These are phyloP conservation scores for Podila minutissima DNA, from an alignment of 192 early-diverging fungal species.

Conservation along the genomic window DNA sequence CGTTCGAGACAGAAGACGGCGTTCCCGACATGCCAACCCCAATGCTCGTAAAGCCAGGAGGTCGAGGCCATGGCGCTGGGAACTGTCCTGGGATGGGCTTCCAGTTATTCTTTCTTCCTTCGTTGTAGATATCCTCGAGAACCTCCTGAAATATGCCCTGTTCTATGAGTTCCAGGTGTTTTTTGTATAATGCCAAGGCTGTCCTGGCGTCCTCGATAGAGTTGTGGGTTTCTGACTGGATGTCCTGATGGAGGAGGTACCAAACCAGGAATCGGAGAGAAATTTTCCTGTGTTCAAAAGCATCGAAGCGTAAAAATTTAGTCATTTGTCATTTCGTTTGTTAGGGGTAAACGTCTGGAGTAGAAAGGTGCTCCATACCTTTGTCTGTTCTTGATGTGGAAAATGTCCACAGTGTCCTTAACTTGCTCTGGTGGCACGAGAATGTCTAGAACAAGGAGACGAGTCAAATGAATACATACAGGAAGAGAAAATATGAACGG, in stretches of 20 bases:
- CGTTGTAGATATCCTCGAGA: constrained; percentile 87
- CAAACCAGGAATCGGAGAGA: constrained; percentile 93
- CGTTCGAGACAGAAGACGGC: not conserved
- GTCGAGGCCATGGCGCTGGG: constrained; percentile 43
- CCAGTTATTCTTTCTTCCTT: constrained; percentile 70
- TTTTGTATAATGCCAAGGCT: constrained; percentile 85
- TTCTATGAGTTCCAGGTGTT: constrained; percentile 73
- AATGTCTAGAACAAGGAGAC: constrained; percentile 67
- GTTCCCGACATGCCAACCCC: not conserved
- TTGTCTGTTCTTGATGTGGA: constrained; percentile 81
- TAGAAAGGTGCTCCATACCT: constrained; percentile 52
- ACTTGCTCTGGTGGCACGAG: constrained; percentile 85
- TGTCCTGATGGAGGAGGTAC: constrained; percentile 82
- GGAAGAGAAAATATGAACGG: constrained; percentile 1
- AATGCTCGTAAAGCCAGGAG: not conserved
- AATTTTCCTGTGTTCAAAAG: constrained; percentile 68
- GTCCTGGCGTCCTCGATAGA: constrained; percentile 94
- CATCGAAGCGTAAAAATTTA: not conserved
- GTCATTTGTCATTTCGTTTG: not conserved
- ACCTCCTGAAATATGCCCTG: constrained; percentile 75
- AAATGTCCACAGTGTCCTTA: constrained; percentile 96
- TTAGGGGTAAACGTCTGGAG: not conserved
- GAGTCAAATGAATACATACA: not conserved
- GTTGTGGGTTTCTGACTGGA: constrained; percentile 92
- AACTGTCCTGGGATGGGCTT: constrained; percentile 55